Evolutionary conservation across 1,284 basidiomycete genomes (phyloP).

Genomic region (Ganoderma resinaceum): DNA sequence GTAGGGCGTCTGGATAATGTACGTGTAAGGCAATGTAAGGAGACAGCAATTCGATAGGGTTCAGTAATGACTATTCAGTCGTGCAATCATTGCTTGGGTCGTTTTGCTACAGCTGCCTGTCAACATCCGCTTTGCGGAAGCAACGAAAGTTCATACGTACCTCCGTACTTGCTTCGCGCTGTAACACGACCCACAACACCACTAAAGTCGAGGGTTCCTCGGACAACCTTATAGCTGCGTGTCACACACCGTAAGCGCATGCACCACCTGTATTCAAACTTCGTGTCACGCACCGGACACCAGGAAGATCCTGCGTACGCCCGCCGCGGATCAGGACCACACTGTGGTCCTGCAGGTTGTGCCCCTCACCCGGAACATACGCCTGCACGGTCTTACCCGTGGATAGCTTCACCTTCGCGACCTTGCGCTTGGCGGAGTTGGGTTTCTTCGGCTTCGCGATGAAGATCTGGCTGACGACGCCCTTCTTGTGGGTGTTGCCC

Average conservation of each 20-base stretch:
- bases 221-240: conserved; percentile 92
- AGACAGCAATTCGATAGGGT: conserved; percentile 17
- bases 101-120: conserved; percentile 20
- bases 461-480: conserved; percentile 87
- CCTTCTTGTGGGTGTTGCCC: conserved; percentile 85
- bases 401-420: conserved; percentile 92
- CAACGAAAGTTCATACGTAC: conserved; percentile 56
- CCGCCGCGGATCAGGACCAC: conserved; percentile 96
- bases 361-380: conserved; percentile 97
- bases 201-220: conserved; percentile 92
- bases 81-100: conserved; percentile 23
- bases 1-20: conserved; percentile 23
- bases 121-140: not conserved
- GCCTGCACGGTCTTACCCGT: conserved; percentile 92
- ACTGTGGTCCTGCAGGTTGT: conserved; percentile 97
- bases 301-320: conserved; percentile 96
- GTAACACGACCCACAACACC: conserved; percentile 88
- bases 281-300: conserved; percentile 78
- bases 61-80: not conserved
- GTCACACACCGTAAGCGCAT: conserved; percentile 14
- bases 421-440: conserved; percentile 98
- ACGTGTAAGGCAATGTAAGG: conserved; percentile 22
- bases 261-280: not conserved
- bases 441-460: conserved; percentile 96
- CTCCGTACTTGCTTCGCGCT: conserved; percentile 93